phyloP scores from a whole-genome alignment of 192 early-diverging fungal species.

The Podila horticola region DNA sequence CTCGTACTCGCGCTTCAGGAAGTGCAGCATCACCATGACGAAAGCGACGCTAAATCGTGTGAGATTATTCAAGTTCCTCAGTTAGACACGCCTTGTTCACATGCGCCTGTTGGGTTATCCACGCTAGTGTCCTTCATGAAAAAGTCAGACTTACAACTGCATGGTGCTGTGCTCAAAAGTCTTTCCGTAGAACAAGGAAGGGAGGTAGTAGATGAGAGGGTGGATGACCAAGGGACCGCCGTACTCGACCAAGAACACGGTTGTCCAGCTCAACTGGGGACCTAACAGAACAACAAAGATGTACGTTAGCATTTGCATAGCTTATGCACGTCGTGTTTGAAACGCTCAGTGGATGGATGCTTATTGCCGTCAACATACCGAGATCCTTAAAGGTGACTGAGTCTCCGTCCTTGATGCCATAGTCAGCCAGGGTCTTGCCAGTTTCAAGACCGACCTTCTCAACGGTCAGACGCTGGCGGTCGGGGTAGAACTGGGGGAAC shows the following conservation, averaged over 20 bases:
- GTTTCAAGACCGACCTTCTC: slow-evolving; percentile 70
- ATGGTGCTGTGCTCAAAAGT: slow-evolving; percentile 75
- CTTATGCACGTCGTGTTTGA: not conserved
- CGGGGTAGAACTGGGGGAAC: slow-evolving; percentile 71
- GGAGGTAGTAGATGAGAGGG: slow-evolving; percentile 84
- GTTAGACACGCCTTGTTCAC: too few species aligned
- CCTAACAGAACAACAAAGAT: slow-evolving; percentile 47
- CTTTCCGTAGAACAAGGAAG: slow-evolving; percentile 73
- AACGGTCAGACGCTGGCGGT: slow-evolving; percentile 83
- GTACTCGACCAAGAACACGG: slow-evolving; percentile 95
- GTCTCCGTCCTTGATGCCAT: slow-evolving; percentile 71
- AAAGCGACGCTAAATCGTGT: slow-evolving; percentile 64
- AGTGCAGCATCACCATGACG: slow-evolving; percentile 82
- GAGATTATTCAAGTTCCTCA: not conserved
- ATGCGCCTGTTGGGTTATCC: not conserved
- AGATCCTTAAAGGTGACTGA: slow-evolving; percentile 77
- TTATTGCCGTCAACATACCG: slow-evolving; percentile 30
- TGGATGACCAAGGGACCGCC: slow-evolving; percentile 90
- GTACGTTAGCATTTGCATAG: not conserved
- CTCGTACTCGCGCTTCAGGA: slow-evolving; percentile 93
- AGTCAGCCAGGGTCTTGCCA: slow-evolving; percentile 67
- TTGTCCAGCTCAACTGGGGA: slow-evolving; percentile 94
- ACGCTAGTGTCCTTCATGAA: not conserved
- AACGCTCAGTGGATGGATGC: not conserved
- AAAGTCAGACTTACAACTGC: slow-evolving; percentile 60